Conservation (phyloP, 2,329 filamentous ascomycete genomes). For the Fusarium stilboides region DNA sequence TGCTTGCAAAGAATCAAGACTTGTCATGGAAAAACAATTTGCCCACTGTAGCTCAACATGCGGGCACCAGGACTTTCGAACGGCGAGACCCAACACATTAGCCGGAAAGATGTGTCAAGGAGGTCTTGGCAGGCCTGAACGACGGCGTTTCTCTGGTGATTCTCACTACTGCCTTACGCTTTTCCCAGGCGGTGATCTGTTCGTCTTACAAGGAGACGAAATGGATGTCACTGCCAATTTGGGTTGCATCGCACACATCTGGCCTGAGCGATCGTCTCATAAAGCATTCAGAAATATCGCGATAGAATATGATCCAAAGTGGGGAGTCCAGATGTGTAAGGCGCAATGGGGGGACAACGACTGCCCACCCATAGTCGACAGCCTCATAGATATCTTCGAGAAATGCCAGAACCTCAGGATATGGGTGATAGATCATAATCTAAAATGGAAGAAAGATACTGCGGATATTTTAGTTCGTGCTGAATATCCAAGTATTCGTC, state of each 20-base stretch:
- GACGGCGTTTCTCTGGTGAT: not conserved
- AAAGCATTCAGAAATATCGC: not conserved
- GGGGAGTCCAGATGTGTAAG: not conserved
- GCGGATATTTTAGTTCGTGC: too few relatives aligned
- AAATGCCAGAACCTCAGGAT: too few relatives aligned
- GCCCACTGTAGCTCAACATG: too few relatives aligned
- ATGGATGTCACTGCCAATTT: not conserved
- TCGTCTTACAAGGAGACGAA: not conserved
- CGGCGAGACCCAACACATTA: fast-evolving
- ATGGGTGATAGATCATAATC: too few relatives aligned
- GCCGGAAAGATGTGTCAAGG: not conserved
- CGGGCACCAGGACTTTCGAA: too few relatives aligned
- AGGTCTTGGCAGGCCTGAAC: not conserved
- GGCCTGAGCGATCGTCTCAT: too few relatives aligned
- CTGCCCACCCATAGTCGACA: too few relatives aligned
- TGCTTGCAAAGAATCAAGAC: not conserved
- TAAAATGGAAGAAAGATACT: too few relatives aligned
- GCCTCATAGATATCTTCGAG: too few relatives aligned
- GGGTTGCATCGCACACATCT: too few relatives aligned
- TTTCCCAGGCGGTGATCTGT: not conserved
- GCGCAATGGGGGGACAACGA: too few relatives aligned
- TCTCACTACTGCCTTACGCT: not conserved
- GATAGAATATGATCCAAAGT: not conserved
- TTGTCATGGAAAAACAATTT: not conserved
- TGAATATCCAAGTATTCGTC: too few relatives aligned